Evolutionary conservation across 2,329 filamentous ascomycete species (phyloP).

Genomic region (Colletotrichum sp.): DNA sequence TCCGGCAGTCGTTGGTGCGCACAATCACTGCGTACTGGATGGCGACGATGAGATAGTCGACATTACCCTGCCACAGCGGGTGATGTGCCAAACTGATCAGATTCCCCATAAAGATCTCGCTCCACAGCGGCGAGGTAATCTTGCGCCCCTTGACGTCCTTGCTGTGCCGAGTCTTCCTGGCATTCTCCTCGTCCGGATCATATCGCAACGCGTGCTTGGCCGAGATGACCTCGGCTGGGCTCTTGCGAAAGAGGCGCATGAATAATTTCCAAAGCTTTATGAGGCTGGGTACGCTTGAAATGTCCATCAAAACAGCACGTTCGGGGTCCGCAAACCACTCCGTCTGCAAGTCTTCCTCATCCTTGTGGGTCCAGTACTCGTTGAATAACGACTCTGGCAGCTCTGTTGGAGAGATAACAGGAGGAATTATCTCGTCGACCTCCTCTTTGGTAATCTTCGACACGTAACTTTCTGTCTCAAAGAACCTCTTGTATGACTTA

Average conservation of each 20-base stretch:
- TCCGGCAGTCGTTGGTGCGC: neutral
- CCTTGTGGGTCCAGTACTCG: too few relatives aligned
- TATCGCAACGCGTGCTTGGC: neutral
- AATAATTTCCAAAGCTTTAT: neutral
- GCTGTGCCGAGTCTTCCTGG: too few relatives aligned
- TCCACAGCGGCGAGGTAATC: neutral
- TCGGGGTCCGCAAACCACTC: neutral
- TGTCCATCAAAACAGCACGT: too few relatives aligned
- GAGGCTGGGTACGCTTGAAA: too few relatives aligned
- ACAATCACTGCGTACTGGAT: neutral
- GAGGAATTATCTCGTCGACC: too few relatives aligned
- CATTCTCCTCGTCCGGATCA: neutral
- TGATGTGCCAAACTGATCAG: neutral
- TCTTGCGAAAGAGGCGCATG: neutral
- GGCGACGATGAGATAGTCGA: neutral
- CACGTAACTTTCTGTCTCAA: too few relatives aligned
- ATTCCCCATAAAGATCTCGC: accelerated
- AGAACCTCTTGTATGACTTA: neutral
- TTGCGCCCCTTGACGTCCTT: too few relatives aligned
- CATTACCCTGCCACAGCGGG: neutral
- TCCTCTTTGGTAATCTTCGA: too few relatives aligned
- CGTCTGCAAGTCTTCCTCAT: neutral
- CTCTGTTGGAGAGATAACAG: too few relatives aligned
- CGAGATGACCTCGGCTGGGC: neutral
- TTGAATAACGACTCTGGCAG: too few relatives aligned